phyloP scores from a whole-genome alignment of 805 yeast species.

The Candida pseudofarinosa region DNA sequence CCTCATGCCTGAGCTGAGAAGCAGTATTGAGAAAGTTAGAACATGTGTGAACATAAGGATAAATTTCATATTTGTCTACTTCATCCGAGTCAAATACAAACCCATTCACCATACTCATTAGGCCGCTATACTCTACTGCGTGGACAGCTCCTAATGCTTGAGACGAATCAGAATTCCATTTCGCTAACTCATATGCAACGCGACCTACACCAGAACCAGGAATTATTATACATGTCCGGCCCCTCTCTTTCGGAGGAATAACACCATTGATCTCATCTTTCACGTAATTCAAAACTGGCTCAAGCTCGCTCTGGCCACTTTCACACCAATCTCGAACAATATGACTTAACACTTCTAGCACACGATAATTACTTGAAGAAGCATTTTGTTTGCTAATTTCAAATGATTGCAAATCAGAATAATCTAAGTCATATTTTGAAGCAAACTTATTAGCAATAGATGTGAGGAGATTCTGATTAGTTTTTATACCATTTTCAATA shows the following conservation, averaged over 20 bases:
- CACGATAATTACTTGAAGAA: slow-evolving; percentile 25
- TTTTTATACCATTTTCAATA: slow-evolving; percentile 44
- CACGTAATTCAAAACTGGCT: slow-evolving; percentile 54
- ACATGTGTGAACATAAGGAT: slow-evolving; percentile 59
- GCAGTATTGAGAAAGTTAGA: slow-evolving; percentile 12
- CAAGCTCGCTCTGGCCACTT: slow-evolving; percentile 45
- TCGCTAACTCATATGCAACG: slow-evolving; percentile 60
- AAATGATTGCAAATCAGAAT: slow-evolving; percentile 25
- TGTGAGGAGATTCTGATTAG: slow-evolving; percentile 46
- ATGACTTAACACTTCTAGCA: slow-evolving; percentile 71
- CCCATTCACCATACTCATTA: slow-evolving; percentile 70
- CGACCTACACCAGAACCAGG: slow-evolving; percentile 92
- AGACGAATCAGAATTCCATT: background rate
- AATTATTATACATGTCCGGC: slow-evolving; percentile 52
- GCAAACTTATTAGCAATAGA: slow-evolving; percentile 43
- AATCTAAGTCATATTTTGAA: slow-evolving; percentile 41
- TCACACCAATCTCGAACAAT: slow-evolving; percentile 73
- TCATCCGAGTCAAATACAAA: slow-evolving; percentile 42
- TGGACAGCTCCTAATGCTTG: slow-evolving; percentile 49
- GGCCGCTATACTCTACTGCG: slow-evolving; percentile 70
- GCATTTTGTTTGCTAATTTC: slow-evolving; percentile 7
- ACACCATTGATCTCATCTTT: slow-evolving; percentile 33
- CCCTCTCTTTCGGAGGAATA: slow-evolving; percentile 24
- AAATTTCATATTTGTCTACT: slow-evolving; percentile 8
- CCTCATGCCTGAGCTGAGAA: slow-evolving; percentile 31